Conservation (phyloP, 2,329 filamentous ascomycete genomes). For the Torrubiellomyces zombiae region DNA sequence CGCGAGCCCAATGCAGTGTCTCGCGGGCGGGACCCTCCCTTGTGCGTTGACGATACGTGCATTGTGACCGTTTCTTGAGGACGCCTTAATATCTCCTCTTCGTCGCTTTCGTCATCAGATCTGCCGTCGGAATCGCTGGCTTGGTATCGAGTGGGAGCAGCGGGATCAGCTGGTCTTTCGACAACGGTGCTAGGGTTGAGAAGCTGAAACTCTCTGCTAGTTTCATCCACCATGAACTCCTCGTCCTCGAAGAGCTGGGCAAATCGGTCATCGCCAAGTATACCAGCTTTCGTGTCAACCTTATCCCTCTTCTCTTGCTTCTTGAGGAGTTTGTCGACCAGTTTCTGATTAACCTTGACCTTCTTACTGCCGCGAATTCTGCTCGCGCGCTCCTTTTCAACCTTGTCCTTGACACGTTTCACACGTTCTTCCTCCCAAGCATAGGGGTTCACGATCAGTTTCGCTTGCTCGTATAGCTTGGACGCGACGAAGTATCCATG, state of each 20-base stretch:
- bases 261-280: slow-evolving; percentile 79
- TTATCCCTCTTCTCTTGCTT: slow-evolving; percentile 42
- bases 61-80: slow-evolving; percentile 32
- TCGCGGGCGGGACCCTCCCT: slow-evolving; percentile 35
- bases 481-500: slow-evolving; percentile 97
- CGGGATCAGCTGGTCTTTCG: slow-evolving; percentile 14
- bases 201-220: slow-evolving; percentile 66
- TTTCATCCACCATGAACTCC: slow-evolving; percentile 85
- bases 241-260: slow-evolving; percentile 78
- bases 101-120: slow-evolving; percentile 22
- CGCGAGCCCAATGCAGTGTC: slow-evolving; percentile 42
- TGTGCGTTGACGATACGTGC: slow-evolving; percentile 54
- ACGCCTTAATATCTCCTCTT: slow-evolving; percentile 8
- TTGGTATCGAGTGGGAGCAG: slow-evolving; percentile 21
- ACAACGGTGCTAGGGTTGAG: slow-evolving; percentile 74
- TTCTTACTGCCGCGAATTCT: slow-evolving; percentile 91
- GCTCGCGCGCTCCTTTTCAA: slow-evolving; percentile 91
- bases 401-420: slow-evolving; percentile 85
- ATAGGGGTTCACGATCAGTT: slow-evolving; percentile 84
- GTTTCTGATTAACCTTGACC: slow-evolving; percentile 84
- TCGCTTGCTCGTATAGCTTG: slow-evolving; percentile 86
- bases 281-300: slow-evolving; percentile 41
- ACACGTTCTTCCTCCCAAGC: slow-evolving; percentile 82
- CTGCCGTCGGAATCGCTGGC: slow-evolving; percentile 26
- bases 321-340: slow-evolving; percentile 58